Percentiles rank a stretch among this genome's conserved stretches.
Evolutionary conservation across 2,329 filamentous ascomycete genomes (phyloP).

Genomic region (Talaromyces islandicus): DNA sequence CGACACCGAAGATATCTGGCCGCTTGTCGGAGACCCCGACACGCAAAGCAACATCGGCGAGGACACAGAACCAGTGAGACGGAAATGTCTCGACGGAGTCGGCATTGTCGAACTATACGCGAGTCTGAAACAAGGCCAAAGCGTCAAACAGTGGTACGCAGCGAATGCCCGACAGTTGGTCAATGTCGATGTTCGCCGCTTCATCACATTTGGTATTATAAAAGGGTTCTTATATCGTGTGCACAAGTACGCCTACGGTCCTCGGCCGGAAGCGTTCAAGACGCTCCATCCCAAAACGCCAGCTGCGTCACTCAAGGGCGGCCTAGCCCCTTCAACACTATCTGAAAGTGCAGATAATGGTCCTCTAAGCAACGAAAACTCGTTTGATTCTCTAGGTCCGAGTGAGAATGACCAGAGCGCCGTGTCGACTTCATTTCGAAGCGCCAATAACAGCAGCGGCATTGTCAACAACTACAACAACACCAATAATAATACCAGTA

Average conservation of each 20-base stretch:
- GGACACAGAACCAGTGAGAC: neutral
- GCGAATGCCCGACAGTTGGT: conserved; percentile 65
- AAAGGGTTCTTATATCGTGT: conserved; percentile 91
- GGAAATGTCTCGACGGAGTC: conserved; percentile 35
- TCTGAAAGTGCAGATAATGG: neutral
- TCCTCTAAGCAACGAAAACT: conserved; percentile 1
- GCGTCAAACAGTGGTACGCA: conserved; percentile 81
- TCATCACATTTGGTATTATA: conserved; percentile 93
- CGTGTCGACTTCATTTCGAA: conserved; percentile 4
- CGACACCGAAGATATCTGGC: conserved; percentile 38
- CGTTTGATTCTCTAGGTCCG: neutral
- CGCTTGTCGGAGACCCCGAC: conserved; percentile 29
- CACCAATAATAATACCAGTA: conserved; percentile 6
- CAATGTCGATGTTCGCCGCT: conserved; percentile 78
- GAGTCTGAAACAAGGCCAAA: conserved; percentile 73
- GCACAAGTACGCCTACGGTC: conserved; percentile 73
- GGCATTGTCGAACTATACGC: conserved; percentile 75
- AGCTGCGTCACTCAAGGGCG: conserved; percentile 2
- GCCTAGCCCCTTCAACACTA: neutral
- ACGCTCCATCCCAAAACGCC: conserved; percentile 12
- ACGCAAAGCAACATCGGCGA: conserved; percentile 2
- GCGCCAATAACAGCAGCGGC: conserved; percentile 1
- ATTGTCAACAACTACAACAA: conserved; percentile 3
- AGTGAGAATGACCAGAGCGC: neutral
- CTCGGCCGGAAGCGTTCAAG: conserved; percentile 24